Conservation (phyloP, 441 rosid genomes). For the Mallotus repandus region DNA sequence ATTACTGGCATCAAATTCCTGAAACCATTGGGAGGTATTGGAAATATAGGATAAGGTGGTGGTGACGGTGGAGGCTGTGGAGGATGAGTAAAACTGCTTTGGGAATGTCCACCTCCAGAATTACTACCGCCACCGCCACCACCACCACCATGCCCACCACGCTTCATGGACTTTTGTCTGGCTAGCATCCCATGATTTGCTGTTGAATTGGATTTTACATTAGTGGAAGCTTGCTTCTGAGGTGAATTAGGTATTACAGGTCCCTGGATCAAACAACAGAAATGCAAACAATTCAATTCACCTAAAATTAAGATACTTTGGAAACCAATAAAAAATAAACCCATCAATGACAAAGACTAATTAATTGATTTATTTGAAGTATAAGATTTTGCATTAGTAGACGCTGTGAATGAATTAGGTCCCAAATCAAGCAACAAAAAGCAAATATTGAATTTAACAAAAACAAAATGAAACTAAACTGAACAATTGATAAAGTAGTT, state of each 20-base stretch:
- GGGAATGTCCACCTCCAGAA: slow-evolving; percentile 35
- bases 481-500: background rate
- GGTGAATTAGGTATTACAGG: slow-evolving; percentile 37
- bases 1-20: slow-evolving; percentile 30
- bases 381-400: no score
- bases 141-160: slow-evolving; percentile 23
- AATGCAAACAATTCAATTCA: background rate
- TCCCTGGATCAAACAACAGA: slow-evolving; percentile 37
- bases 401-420: no score
- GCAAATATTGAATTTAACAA: no score
- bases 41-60: slow-evolving; percentile 36
- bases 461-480: background rate
- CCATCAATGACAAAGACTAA: no score
- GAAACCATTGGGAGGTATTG: slow-evolving; percentile 37
- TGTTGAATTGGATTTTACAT: slow-evolving; percentile 39
- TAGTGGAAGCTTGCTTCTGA: slow-evolving; percentile 40
- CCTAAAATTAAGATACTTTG: no score
- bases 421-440: no score
- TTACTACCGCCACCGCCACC: slow-evolving; percentile 17
- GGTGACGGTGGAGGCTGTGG: slow-evolving; percentile 37
- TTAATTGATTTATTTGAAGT: no score
- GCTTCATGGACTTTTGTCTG: slow-evolving; percentile 47
- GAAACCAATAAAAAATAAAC: no score
- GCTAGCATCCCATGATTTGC: slow-evolving; percentile 32
- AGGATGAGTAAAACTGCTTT: slow-evolving; percentile 26